Base-by-base conservation (phyloP, 2,329 filamentous ascomycete genomes). In the Xylariaceae sp. region DNA sequence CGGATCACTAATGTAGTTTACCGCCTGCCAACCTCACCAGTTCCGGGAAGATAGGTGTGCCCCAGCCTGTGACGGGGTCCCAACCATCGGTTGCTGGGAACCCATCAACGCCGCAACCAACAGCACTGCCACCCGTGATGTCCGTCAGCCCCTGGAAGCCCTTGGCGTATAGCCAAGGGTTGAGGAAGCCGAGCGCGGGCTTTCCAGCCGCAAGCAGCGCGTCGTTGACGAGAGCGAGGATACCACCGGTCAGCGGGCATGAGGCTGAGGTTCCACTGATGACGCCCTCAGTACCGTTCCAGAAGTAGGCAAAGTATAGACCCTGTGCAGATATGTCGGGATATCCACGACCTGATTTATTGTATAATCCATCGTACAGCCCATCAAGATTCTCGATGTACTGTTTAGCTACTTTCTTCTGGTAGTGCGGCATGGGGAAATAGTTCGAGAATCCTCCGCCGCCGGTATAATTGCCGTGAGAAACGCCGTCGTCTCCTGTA, bases 201-300 rank as follows among this genome's bases (percentile, higher is more conserved):
- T 74, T 71, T 7, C 75, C 74, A 9, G 62, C 63, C 0, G 71
- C 62, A 15, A 83, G 58, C 12, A 79, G 64, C 0, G 76, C 78
- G 46, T 83, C 80, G 49, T 85, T 85, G 34, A 85, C 64, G 4
- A 85, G 66, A 2, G 75, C 64, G 29, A 85, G 65, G 42, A 85
- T 67, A 15, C 69, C 74, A 1, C 77, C 69, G 3, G 76, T 72
- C 0, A 77, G 62, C 1, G 81, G 82, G 0, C 73, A 64, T 1
- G 78, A 73, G 11, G 78, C 78, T 8, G 67, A 72, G 1, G 72
- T 77, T 3, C 77, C 77, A 28, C 65, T 67, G 24, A 79, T 68
- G 0, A 56, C 52, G 4, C 58, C 52, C 15, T 59, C 51, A 0
- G 34, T 52, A 4, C 61, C 60, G 31, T 66, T 63, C 50, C 63